A percentile compares a stretch with the other conserved stretches of the same genome.
phyloP scores from a whole-genome alignment of 306 rosid genomes.

The Cicer arietinum region DNA sequence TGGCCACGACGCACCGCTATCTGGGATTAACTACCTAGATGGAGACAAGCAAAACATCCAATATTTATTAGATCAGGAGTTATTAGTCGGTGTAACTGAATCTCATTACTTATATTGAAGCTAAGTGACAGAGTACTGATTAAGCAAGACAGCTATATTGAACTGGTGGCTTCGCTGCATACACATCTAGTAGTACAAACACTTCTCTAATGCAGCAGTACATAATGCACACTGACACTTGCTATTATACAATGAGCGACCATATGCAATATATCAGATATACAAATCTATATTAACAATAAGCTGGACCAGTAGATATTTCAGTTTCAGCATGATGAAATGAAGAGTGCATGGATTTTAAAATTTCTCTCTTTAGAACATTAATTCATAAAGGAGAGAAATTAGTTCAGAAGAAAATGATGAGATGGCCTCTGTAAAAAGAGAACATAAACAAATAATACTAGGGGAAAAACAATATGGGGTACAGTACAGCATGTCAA shows the following conservation, averaged over 20 bases:
- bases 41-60: not conserved
- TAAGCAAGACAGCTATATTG: no score
- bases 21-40: not conserved
- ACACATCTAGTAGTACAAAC: not conserved
- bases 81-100: no score
- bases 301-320: not conserved
- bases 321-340: slow-evolving; percentile 13
- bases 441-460: not conserved
- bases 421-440: not conserved
- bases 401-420: slow-evolving; percentile 25
- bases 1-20: no score
- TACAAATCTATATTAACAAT: slow-evolving; percentile 8
- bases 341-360: slow-evolving; percentile 21
- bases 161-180: not conserved
- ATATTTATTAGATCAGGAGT: no score
- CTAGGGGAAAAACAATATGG: not conserved
- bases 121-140: no score
- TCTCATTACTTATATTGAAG: no score
- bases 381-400: slow-evolving; percentile 8
- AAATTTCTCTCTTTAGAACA: slow-evolving; percentile 2
- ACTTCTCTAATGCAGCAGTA: not conserved
- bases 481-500: slow-evolving; percentile 6
- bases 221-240: not conserved
- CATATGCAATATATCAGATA: slow-evolving; percentile 23
- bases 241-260: not conserved